Base-by-base conservation (phyloP, 148 eudicot genomes). In the Chenopodium formosanum region DNA sequence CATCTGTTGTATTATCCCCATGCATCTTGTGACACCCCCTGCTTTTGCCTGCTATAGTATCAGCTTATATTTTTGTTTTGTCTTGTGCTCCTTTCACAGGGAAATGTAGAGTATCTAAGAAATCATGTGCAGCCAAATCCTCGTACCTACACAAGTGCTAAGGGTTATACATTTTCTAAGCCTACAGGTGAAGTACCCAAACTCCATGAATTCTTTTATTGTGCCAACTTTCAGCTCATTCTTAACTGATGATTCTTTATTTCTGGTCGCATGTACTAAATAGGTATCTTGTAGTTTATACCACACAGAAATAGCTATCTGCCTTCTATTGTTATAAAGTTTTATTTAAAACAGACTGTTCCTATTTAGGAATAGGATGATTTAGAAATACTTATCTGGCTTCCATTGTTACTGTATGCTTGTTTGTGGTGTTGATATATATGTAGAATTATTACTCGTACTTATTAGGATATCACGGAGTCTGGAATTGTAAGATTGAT, bases 21-120 rank as follows among this genome's bases (percentile, higher is more conserved):
- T 74, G 64, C n/a, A 16, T 56, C 32, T 44, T 70, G 64, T 16
- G 63, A 32, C 34, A 8, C 11, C 19, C 27, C 25, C 20, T 32
- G n/a, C 32, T 53, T 85, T 32, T 17, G 9, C 10, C 34, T 60
- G 17, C 66, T 14, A 9, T 64, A 50, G 69, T 67, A 29, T 77
- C 65, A 65, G 60, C 56, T 44, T 76, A 29, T 62, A 47, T 60
- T 10, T 70, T 79, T 63, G 19, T 73, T 68, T 46, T n/a, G 32
- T 73, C 19, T 27, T 70, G 13, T 14, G 32, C 70, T 37, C 50
- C 20, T 81, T 87, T 66, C 86, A 75, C 88, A 95, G 98, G 98
- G 98, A 67, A 81, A 92, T 6, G 90, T 89, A 48, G 97, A 95
- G 62, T 95, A 95, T 82, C 83, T 95, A 80, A 89, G 98, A 86